phyloP scores from a whole-genome alignment of 495 filamentous ascomycete species.

The Neurospora cerealis region DNA sequence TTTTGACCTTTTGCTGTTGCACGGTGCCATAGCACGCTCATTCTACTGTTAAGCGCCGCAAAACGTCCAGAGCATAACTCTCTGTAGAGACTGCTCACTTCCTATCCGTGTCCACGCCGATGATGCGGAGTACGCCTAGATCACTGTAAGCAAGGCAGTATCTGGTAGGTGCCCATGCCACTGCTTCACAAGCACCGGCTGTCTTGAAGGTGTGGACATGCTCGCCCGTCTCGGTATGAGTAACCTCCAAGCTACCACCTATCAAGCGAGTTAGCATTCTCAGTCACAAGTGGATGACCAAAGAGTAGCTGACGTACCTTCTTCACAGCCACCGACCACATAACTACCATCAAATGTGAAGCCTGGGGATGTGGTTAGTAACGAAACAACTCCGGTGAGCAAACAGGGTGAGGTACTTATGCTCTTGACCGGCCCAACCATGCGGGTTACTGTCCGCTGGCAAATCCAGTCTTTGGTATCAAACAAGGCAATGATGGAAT shows the following conservation, averaged over 20 bases:
- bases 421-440: conserved; percentile 69
- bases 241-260: conserved; percentile 56
- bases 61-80: background rate
- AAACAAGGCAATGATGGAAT: conserved; percentile 83
- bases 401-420: conserved; percentile 42
- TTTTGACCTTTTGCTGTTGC: background rate
- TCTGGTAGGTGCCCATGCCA: conserved; percentile 83
- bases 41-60: background rate
- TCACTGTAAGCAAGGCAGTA: conserved; percentile 91
- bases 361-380: conserved; percentile 21
- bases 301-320: conserved; percentile 38
- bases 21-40: background rate
- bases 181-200: conserved; percentile 48
- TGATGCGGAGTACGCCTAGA: conserved; percentile 68
- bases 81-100: conserved; percentile 19
- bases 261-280: conserved; percentile 2
- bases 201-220: conserved; percentile 71
- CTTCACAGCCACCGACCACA: conserved; percentile 75
- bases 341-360: conserved; percentile 91
- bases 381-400: conserved; percentile 3
- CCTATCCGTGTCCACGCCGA: conserved; percentile 45
- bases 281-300: background rate
- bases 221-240: conserved; percentile 83
- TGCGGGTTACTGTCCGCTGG: conserved; percentile 63
- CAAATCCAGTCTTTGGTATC: conserved; percentile 91